Evolutionary conservation across 768 basidiomycete genomes (phyloP), one percentile per base, ranked within the genome.

Genomic region (Suillus bovinus): DNA sequence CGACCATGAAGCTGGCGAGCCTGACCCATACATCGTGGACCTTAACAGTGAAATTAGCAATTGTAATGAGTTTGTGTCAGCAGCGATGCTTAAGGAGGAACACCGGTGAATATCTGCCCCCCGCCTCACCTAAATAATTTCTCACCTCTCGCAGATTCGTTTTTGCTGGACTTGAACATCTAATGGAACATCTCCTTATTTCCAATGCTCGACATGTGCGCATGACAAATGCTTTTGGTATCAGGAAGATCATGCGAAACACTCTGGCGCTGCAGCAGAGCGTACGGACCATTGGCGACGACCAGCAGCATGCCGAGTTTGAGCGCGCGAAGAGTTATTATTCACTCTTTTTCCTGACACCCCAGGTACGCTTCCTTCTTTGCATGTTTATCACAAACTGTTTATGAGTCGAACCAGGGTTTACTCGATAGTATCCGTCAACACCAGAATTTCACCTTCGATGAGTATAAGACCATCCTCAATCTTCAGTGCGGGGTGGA

Each of bases 241-340:
- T 96, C 66, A 84, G 87, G 71, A 97, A 96, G 77, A 90, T 98
- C 66, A 76, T 86, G 70, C 86, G 94, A 33, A 96, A 96, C 74
- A 90, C 96, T 54, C 82, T 94, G 38, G 92, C 96, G 22, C 81
- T 99, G 41, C 95, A 96, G 70, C 96, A 99, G 72, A 88, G 91
- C 68, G 83, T 96, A 69, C 92, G 91, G 71, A 88, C 89, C 9
- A 83, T 94, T 58, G 83, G 84, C 5, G 81, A 84, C 57, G 85
- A 86, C 55, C 77, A 78, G 42, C 79, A 82, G 62, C 82, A 84
- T 61, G 83, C 86, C 8, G 87, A 90, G 63, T 90, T 98, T 63
- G 85, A 89, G 59, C 83, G 86, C 22, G 90, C 88, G 6, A 88
- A 91, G 70, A 79, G 79, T 47, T 98, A 93, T 74, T 99, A 93